Evolutionary conservation across 192 early-diverging fungal genomes (phyloP).

Genomic region (Coemansia sp.): DNA sequence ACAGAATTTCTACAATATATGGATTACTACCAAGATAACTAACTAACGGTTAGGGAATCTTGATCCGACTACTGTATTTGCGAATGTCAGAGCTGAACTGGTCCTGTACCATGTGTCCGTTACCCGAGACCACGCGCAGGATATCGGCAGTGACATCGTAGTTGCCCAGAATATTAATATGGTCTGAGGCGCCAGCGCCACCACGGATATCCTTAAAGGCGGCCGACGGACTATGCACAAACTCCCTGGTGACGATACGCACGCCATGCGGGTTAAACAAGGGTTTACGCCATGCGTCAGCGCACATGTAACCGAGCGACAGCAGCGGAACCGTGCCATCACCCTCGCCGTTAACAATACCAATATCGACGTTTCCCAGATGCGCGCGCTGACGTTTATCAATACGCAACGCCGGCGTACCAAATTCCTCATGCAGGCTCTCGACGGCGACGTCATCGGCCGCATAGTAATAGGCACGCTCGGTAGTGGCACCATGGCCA

Average conservation of each 20-base stretch:
- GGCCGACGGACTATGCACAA: constrained; percentile 58
- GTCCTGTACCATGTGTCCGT: constrained; percentile 37
- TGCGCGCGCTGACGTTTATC: constrained; percentile 33
- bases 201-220: constrained; percentile 70
- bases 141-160: constrained; percentile 65
- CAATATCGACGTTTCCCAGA: constrained; percentile 57
- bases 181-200: constrained; percentile 75
- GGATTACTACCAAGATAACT: constrained; percentile 2
- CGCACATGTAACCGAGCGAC: constrained; percentile 88
- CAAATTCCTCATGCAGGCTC: constrained; percentile 23
- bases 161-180: constrained; percentile 89
- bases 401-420: constrained; percentile 32
- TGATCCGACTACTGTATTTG: constrained; percentile 42
- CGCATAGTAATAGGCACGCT: constrained; percentile 83
- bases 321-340: constrained; percentile 89
- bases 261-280: constrained; percentile 82
- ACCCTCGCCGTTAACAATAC: constrained; percentile 72
- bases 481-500: constrained; percentile 76
- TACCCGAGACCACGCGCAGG: constrained; percentile 58
- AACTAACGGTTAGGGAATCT: constrained; percentile 19
- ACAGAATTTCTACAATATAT: no score
- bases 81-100: constrained; percentile 52
- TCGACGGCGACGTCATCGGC: constrained; percentile 16
- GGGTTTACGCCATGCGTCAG: constrained; percentile 75
- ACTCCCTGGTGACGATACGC: constrained; percentile 74